These are phyloP conservation scores for Thermothielavioides terrestris DNA, from an alignment of 495 filamentous ascomycete species.

Conservation along the genomic window DNA sequence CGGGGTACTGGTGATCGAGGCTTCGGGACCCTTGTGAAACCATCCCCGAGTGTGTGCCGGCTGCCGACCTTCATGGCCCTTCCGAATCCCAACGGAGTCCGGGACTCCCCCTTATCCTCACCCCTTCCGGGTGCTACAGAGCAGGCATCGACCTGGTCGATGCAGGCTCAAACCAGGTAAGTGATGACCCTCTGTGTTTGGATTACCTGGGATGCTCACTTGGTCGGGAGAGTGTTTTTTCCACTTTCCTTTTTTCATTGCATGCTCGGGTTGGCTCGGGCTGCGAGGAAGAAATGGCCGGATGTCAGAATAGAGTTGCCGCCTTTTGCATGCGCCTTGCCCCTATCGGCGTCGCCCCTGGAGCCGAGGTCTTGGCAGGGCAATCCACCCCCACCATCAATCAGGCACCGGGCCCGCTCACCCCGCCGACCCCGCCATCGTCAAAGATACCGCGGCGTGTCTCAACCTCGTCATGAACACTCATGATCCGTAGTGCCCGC, in stretches of 20 bases:
- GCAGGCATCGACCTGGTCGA: no score
- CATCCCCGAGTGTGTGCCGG: not conserved
- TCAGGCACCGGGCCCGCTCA: not conserved
- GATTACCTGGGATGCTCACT: not conserved
- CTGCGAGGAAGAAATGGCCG: slow-evolving; percentile 8
- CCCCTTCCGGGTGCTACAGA: no score
- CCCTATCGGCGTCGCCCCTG: not conserved
- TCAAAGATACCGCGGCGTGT: not conserved
- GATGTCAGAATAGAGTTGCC: not conserved
- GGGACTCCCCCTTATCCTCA: no score
- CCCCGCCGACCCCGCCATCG: not conserved
- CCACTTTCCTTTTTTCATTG: slow-evolving; percentile 10
- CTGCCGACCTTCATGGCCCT: not conserved
- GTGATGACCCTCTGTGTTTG: no score
- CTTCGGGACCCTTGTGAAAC: not conserved
- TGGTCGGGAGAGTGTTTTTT: no score
- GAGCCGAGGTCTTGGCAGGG: slow-evolving; percentile 1
- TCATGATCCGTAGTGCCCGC: no score
- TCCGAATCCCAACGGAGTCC: no score
- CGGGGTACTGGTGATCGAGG: not conserved
- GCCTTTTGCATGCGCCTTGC: not conserved
- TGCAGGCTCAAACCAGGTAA: no score
- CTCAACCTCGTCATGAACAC: not conserved
- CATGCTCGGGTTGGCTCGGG: slow-evolving; percentile 7
- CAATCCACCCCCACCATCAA: not conserved